Conservation (phyloP, 2,329 filamentous ascomycete genomes). For the Pseudocercospora fuligena region DNA sequence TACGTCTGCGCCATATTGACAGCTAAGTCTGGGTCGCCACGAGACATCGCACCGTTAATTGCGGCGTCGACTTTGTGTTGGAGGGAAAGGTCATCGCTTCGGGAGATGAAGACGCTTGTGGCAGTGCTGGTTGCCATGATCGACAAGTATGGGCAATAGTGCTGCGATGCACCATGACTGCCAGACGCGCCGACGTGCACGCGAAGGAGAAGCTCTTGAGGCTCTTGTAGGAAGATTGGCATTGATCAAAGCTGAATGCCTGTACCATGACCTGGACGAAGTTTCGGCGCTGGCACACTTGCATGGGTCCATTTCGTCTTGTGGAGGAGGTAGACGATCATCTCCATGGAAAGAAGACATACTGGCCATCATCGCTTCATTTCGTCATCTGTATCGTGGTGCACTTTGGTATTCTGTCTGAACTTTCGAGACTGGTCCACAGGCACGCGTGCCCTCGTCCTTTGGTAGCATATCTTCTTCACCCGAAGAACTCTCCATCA, state of each 20-base stretch:
- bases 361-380: background rate
- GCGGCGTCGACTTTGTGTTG: background rate
- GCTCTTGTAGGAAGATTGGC: background rate
- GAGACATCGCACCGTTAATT: background rate
- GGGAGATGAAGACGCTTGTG: background rate
- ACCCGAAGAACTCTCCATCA: conserved; percentile 69
- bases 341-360: background rate
- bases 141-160: background rate
- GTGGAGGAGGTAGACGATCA: background rate
- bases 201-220: background rate
- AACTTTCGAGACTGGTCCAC: background rate
- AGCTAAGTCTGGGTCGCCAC: background rate
- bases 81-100: background rate
- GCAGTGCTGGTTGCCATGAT: background rate
- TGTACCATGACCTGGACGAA: background rate
- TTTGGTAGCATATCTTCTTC: background rate
- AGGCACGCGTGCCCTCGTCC: background rate
- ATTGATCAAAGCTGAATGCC: background rate
- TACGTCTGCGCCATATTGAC: background rate
- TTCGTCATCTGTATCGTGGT: background rate
- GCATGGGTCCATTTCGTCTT: background rate
- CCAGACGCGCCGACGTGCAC: background rate
- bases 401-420: background rate
- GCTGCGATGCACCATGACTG: background rate
- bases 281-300: background rate